Evolutionary conservation across 139 green algal genomes (phyloP).

Genomic region (Yamagishiella unicocca): DNA sequence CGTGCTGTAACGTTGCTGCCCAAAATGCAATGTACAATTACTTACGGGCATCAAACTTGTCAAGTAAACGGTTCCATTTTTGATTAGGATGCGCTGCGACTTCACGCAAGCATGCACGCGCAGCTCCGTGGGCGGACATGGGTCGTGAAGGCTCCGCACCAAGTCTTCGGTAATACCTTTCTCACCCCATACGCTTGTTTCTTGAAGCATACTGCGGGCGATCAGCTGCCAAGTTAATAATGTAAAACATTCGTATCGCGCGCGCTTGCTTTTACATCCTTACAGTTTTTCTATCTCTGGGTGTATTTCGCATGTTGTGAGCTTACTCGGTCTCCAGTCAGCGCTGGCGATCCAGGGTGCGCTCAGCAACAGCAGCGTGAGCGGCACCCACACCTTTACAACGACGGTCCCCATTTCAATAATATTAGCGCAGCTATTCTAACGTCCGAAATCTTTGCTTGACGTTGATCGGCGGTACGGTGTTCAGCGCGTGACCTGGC

Average conservation of each 20-base stretch:
- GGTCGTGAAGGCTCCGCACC: slow-evolving; percentile 12
- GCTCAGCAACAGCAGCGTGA: too few species aligned
- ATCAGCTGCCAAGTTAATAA: neutral
- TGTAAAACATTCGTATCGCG: neutral
- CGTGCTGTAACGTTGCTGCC: neutral
- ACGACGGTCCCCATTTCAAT: too few species aligned
- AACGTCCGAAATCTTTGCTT: too few species aligned
- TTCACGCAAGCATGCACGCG: slow-evolving; percentile 13
- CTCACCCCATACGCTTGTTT: slow-evolving; percentile 13
- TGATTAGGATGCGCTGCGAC: slow-evolving; percentile 25
- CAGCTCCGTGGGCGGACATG: neutral
- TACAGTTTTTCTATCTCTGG: slow-evolving; percentile 25
- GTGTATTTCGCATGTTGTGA: slow-evolving; percentile 19
- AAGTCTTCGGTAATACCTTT: slow-evolving; percentile 28
- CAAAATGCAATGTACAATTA: neutral
- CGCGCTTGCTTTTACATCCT: neutral
- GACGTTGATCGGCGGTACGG: too few species aligned
- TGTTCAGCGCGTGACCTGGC: too few species aligned
- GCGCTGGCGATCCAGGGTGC: too few species aligned
- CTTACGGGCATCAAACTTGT: slow-evolving; percentile 32
- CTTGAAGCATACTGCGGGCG: neutral
- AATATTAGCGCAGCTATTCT: too few species aligned
- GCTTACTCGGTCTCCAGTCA: slow-evolving; percentile 4
- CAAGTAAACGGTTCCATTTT: slow-evolving; percentile 26
- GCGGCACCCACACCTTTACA: too few species aligned